Base-by-base conservation (phyloP, 495 filamentous ascomycete species). In the Sabuloglossum arenarium region DNA sequence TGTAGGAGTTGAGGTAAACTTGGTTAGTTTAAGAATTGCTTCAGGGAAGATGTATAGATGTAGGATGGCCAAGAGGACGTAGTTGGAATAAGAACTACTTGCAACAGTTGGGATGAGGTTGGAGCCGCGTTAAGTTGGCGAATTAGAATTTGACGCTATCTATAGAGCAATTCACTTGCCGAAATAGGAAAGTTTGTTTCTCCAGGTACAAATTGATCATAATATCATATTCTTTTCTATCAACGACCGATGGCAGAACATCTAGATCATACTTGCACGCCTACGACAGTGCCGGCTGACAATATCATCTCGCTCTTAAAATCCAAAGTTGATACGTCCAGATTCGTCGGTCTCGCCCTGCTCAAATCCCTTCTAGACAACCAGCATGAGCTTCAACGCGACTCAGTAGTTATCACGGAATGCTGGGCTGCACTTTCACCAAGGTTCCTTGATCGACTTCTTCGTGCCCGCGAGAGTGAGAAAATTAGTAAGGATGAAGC, bases 331-430 rank as follows among this genome's bases (percentile, higher is more conserved):
- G 80, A 84, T 59, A 83, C 79, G 0, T 75, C 75, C 5, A 73
- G 76, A 51, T 82, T 84, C 54, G 79, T 83, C 37, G 80, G 80
- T 0, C 68, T 84, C n/a, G 75, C 80, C 0, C 65, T 83, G 42
- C 64, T 83, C 37, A 80, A 76, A 56, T 73, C 77, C 8, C 63
- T 81, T 4, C 66, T 82, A 1, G 79, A 80, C 61, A 79, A 78
- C 54, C 66, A 71, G 0, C 61, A 67, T 0, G 68, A 74, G 27
- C 63, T 75, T 25, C 45, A 29, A 16, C 27, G 57, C 24, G 59
- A 59, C 39, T 19, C 29, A 58, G 67, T 58, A 58, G 64, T 43
- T 63, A 78, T 59, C 23, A 56, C 4, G 58, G 60, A 55, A 49
- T 62, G 56, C 65, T 82, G 79, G 80, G 65, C 70, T 55, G 69